phyloP scores from a whole-genome alignment of 225 moss, liverwort and hornwort species.

The Bryoerythrophyllum caledonicum region DNA sequence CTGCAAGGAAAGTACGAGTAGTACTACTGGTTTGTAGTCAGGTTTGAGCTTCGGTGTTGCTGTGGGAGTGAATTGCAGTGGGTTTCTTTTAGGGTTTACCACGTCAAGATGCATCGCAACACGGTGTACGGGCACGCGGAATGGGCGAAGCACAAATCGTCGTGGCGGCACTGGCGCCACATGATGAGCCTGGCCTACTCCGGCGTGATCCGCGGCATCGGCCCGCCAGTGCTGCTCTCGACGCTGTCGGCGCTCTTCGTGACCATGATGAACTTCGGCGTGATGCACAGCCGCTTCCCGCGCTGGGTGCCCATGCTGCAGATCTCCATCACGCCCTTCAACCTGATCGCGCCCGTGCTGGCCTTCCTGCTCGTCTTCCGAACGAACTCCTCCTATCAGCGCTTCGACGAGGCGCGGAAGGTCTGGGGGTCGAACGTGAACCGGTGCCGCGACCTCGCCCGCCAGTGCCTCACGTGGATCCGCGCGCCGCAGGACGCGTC shows the following conservation, averaged over 20 bases:
- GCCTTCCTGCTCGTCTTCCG: conserved; percentile 91
- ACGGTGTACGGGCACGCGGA: conserved; percentile 72
- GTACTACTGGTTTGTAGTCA: too few species aligned
- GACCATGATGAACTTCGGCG: conserved; percentile 54
- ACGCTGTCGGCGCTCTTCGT: conserved; percentile 61
- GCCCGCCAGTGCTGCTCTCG: conserved; percentile 65
- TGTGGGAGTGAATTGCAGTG: too few species aligned
- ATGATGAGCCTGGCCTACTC: conserved; percentile 55
- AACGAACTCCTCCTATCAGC: conserved; percentile 82
- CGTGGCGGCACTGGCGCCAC: conserved; percentile 67
- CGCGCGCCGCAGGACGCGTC: conserved; percentile 36
- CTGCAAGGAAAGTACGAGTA: not conserved
- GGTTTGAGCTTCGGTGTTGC: not conserved
- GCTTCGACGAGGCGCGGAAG: conserved; percentile 84
- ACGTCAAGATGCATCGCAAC: conserved; percentile 48
- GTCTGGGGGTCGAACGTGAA: conserved; percentile 72
- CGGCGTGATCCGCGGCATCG: conserved; percentile 57
- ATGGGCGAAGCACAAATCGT: conserved; percentile 73
- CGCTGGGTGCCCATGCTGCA: conserved; percentile 43
- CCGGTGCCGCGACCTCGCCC: conserved; percentile 61
- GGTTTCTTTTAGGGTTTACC: too few species aligned
- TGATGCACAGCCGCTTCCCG: conserved; percentile 24
- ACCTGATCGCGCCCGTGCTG: conserved; percentile 75
- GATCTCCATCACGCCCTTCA: conserved; percentile 61
- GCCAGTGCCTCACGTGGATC: conserved; percentile 70